Conservation (phyloP, 2,329 filamentous ascomycete genomes). For the Colletotrichum karsti region DNA sequence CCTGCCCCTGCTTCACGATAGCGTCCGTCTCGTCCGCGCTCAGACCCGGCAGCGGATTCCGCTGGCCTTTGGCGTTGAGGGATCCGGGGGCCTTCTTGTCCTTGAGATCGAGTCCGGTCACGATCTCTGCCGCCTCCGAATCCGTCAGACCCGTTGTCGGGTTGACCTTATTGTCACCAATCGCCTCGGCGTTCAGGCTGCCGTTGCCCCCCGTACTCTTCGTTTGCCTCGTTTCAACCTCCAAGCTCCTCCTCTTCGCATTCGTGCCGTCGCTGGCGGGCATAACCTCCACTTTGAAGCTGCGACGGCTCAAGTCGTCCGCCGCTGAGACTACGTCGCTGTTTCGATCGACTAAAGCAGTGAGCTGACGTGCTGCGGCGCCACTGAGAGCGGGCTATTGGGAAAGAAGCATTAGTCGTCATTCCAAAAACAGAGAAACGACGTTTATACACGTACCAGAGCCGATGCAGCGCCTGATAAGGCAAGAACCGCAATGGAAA, state of each 20-base stretch:
- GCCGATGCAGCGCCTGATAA: constrained; percentile 17
- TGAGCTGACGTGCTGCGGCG: background rate
- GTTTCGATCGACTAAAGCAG: background rate
- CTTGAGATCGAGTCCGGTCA: constrained; percentile 12
- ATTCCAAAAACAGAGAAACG: background rate
- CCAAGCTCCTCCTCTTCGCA: background rate
- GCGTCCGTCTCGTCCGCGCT: constrained; percentile 22
- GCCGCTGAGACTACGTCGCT: background rate
- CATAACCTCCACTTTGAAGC: background rate
- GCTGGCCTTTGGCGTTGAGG: constrained; percentile 15
- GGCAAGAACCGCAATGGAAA: constrained; percentile 18
- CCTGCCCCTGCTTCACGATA: constrained; percentile 24
- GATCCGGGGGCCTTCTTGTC: constrained; percentile 22
- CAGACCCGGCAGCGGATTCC: constrained; percentile 19
- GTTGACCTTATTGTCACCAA: constrained; percentile 20
- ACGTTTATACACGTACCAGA: constrained; percentile 5
- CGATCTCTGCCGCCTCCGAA: constrained; percentile 23
- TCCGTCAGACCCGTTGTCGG: constrained; percentile 22
- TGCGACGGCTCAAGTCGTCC: background rate
- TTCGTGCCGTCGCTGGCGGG: background rate
- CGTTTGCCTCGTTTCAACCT: background rate
- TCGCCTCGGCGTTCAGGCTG: background rate
- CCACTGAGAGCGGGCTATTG: constrained; percentile 1
- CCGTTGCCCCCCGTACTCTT: background rate
- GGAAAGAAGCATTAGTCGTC: background rate